Conservation (phyloP, 768 basidiomycete species). For the Tylopilus sp. region DNA sequence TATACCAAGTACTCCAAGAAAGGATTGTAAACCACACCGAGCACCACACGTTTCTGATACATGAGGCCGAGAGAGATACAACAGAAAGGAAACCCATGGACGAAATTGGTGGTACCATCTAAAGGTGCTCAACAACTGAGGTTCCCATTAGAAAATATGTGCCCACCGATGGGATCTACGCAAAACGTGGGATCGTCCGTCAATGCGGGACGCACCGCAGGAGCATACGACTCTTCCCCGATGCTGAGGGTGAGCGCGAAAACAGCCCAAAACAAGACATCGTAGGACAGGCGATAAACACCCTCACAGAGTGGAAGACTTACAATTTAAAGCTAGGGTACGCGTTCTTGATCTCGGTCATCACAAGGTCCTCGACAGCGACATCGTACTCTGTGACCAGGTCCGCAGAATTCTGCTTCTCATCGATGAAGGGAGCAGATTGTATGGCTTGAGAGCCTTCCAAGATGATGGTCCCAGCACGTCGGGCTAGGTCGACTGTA, state of each 20-base stretch:
- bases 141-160: not conserved
- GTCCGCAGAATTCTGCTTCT: slow-evolving; percentile 93
- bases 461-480: slow-evolving; percentile 70
- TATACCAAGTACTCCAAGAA: slow-evolving; percentile 75
- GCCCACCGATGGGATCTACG: slow-evolving; percentile 86
- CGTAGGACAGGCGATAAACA: not conserved
- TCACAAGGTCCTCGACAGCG: slow-evolving; percentile 82
- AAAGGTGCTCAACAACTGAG: not conserved
- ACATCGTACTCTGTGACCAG: slow-evolving; percentile 94
- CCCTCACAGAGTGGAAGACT: slow-evolving; percentile 28
- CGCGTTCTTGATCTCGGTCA: slow-evolving; percentile 52
- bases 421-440: slow-evolving; percentile 51
- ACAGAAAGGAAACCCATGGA: slow-evolving; percentile 82
- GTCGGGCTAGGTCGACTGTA: slow-evolving; percentile 61
- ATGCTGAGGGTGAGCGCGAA: slow-evolving; percentile 48
- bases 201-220: slow-evolving; percentile 60
- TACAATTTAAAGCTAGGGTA: slow-evolving; percentile 84
- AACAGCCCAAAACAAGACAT: not conserved
- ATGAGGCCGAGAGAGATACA: slow-evolving; percentile 91
- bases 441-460: slow-evolving; percentile 75
- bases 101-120: slow-evolving; percentile 90
- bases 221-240: slow-evolving; percentile 90
- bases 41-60: slow-evolving; percentile 77
- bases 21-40: slow-evolving; percentile 93
- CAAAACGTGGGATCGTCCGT: slow-evolving; percentile 94